These are phyloP conservation scores for Pythium aphanidermatum DNA, from an alignment of 352 stramenopile genomes.

Conservation along the genomic window DNA sequence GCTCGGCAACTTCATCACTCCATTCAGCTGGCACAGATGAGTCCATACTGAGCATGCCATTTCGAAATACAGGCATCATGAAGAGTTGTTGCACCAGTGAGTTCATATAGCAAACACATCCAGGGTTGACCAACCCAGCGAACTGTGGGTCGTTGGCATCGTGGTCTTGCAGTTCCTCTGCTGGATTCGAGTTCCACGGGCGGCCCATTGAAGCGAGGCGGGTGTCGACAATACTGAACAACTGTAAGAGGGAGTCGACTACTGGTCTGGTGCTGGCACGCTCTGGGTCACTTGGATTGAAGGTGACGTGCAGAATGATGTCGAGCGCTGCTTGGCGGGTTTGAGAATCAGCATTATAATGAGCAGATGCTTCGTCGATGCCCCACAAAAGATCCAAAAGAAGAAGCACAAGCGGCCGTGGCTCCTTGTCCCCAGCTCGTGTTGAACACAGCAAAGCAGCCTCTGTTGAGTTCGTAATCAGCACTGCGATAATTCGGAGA, in stretches of 20 bases:
- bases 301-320: neutral
- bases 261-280: neutral
- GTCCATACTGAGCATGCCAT: constrained; percentile 37
- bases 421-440: neutral
- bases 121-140: constrained; percentile 95
- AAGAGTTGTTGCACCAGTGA: constrained; percentile 96
- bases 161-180: constrained; percentile 29
- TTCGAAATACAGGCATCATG: constrained; percentile 57
- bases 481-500: constrained; percentile 2
- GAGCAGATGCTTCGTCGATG: no score
- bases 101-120: constrained; percentile 99
- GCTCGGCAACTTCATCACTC: constrained; percentile 47
- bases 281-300: neutral
- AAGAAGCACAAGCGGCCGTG: constrained; percentile 3
- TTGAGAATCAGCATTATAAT: no score
- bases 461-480: neutral
- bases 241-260: constrained; percentile 4
- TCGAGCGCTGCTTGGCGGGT: constrained; percentile 10
- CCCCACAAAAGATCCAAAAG: constrained; percentile 7
- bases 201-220: constrained; percentile 20
- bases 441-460: neutral
- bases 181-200: constrained; percentile 54
- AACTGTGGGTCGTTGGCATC: constrained; percentile 4
- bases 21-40: constrained; percentile 15
- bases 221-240: neutral